Conservation (phyloP, 805 yeast species). For the Vanderwaltozyma tropicalis region DNA sequence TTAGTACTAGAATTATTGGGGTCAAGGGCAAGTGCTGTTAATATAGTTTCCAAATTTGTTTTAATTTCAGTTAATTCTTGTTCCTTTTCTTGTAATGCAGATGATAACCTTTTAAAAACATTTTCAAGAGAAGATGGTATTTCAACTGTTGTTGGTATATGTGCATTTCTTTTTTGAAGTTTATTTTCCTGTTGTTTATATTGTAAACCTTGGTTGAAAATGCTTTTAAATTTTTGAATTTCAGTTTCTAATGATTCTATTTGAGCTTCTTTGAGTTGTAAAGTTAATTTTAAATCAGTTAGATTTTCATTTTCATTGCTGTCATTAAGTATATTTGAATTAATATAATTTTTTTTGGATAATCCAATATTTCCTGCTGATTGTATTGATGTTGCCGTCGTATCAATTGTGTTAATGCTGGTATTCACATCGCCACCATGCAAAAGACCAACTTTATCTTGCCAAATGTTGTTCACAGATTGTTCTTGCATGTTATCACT, state of each 20-base stretch:
- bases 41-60: constrained; percentile 48
- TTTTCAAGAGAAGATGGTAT: constrained; percentile 35
- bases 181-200: constrained; percentile 29
- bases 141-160: constrained; percentile 1
- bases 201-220: constrained; percentile 29
- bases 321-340: not conserved
- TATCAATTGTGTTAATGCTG: too few species aligned
- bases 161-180: constrained; percentile 11
- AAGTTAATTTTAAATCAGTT: constrained; percentile 34
- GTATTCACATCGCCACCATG: not conserved
- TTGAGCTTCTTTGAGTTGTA: constrained; percentile 45
- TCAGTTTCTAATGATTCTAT: constrained; percentile 38
- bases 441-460: not conserved
- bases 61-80: constrained; percentile 54
- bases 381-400: too few species aligned
- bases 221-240: constrained; percentile 28
- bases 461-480: not conserved
- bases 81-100: constrained; percentile 36
- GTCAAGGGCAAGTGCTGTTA: constrained; percentile 44
- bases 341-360: not conserved
- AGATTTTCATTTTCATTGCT: not conserved
- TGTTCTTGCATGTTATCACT: not conserved
- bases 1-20: constrained; percentile 38
- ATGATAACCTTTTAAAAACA: constrained; percentile 40
- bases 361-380: not conserved